These are phyloP conservation scores for Erysimum cheiranthoides DNA, from an alignment of 345 rosid species.

Conservation along the genomic window DNA sequence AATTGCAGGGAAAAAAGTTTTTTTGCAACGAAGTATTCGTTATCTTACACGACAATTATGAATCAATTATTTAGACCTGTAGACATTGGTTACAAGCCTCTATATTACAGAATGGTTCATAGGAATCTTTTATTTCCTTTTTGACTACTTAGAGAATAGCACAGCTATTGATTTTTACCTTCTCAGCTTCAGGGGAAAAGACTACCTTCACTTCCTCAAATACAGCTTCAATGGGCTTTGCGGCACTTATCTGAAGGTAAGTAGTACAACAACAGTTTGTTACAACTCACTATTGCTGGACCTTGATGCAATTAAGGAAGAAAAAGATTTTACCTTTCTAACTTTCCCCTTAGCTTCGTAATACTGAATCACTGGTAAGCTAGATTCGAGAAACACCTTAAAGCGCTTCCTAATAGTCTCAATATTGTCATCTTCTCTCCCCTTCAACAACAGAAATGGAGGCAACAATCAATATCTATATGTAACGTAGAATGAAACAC, in stretches of 20 bases:
- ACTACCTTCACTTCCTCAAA: constrained; percentile 63
- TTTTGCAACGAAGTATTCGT: constrained; percentile 24
- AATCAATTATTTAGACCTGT: constrained; percentile 30
- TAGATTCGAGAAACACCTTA: constrained; percentile 69
- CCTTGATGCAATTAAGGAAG: background rate
- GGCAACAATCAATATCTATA: constrained; percentile 7
- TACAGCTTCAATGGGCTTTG: constrained; percentile 68
- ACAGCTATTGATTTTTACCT: constrained; percentile 57
- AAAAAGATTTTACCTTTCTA: constrained; percentile 53
- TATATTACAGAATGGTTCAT: constrained; percentile 24
- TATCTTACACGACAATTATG: constrained; percentile 23
- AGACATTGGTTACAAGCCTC: constrained; percentile 16
- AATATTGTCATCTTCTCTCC: constrained; percentile 82
- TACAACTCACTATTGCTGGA: background rate
- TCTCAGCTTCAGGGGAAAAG: constrained; percentile 60
- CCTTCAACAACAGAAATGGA: constrained; percentile 50
- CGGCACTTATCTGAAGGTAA: constrained; percentile 69
- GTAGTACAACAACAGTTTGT: constrained; percentile 33
- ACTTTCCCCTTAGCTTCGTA: constrained; percentile 68
- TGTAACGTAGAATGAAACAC: background rate
- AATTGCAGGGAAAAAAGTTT: background rate
- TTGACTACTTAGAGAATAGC: constrained; percentile 33
- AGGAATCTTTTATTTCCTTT: constrained; percentile 20
- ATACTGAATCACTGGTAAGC: constrained; percentile 70
- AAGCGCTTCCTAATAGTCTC: constrained; percentile 80